phyloP scores from a whole-genome alignment of 1,139 yeast species.

The Sugiyamaella castrensis region DNA sequence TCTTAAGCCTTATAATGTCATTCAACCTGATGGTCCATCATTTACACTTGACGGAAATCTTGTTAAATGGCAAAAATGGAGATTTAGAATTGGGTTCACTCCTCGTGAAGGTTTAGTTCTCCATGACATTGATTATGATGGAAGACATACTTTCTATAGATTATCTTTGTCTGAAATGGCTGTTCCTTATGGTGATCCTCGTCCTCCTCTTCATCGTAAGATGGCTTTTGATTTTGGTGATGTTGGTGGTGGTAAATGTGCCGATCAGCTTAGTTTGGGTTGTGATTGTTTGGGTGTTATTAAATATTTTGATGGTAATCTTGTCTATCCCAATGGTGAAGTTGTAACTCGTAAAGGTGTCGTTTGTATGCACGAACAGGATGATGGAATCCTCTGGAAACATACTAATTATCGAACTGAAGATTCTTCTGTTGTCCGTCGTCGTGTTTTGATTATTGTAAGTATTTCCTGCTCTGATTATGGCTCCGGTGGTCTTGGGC shows the following conservation, averaged over 20 bases:
- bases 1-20: conserved; percentile 70
- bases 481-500: no score
- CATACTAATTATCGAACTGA: conserved; percentile 81
- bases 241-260: conserved; percentile 81
- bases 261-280: conserved; percentile 71
- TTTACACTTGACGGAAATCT: conserved; percentile 60
- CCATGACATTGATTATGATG: conserved; percentile 75
- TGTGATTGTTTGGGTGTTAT: conserved; percentile 90
- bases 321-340: conserved; percentile 61
- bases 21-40: conserved; percentile 87
- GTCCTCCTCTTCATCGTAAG: conserved; percentile 87
- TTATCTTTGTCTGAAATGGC: conserved; percentile 84
- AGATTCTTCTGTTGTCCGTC: conserved; percentile 73
- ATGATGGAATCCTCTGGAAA: conserved; percentile 74
- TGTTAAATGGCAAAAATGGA: conserved; percentile 88
- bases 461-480: no score
- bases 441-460: conserved; percentile 78
- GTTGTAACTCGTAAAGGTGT: conserved; percentile 67
- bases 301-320: conserved; percentile 69
- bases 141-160: conserved; percentile 78
- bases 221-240: conserved; percentile 93
- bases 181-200: conserved; percentile 88
- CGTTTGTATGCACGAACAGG: conserved; percentile 89
- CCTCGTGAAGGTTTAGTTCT: conserved; percentile 83
- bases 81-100: conserved; percentile 69